These are phyloP conservation scores for Spiraea crenata DNA, from an alignment of 331 rosid species.

Conservation along the genomic window DNA sequence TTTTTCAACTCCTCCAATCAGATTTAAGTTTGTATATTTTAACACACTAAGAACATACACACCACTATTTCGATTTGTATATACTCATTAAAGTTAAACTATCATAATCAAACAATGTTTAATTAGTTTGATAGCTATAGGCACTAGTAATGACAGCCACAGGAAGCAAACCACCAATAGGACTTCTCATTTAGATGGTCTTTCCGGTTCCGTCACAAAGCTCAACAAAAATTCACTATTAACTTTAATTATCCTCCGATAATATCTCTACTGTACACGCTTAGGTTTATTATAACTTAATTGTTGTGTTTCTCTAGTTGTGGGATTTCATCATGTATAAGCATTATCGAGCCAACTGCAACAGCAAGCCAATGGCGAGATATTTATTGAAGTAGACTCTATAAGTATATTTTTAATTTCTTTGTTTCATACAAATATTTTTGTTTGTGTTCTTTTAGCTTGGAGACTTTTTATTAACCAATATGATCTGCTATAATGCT, in stretches of 20 bases:
- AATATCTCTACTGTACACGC: no score
- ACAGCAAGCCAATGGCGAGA: background rate
- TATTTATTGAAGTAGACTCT: background rate
- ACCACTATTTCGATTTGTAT: background rate
- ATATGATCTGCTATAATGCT: background rate
- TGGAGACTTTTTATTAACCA: background rate
- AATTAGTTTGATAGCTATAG: background rate
- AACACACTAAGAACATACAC: background rate
- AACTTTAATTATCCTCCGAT: no score
- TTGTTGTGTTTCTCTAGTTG: no score
- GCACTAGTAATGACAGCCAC: slow-evolving; percentile 14
- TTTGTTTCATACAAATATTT: background rate
- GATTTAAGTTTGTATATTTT: background rate
- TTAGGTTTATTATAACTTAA: no score
- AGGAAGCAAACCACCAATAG: background rate
- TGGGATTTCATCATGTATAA: no score
- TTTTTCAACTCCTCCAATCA: slow-evolving; percentile 15
- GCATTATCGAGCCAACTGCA: no score
- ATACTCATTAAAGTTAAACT: background rate
- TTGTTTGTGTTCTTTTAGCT: slow-evolving; percentile 3
- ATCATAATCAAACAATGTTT: background rate
- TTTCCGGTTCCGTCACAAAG: no score
- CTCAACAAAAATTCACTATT: no score
- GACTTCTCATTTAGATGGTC: background rate
- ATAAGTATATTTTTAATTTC: background rate